A percentile compares a stretch with the other conserved stretches of the same genome.
These are phyloP conservation scores for Cytospora leucostoma DNA, from an alignment of 2,329 filamentous ascomycete genomes.

Conservation along the genomic window DNA sequence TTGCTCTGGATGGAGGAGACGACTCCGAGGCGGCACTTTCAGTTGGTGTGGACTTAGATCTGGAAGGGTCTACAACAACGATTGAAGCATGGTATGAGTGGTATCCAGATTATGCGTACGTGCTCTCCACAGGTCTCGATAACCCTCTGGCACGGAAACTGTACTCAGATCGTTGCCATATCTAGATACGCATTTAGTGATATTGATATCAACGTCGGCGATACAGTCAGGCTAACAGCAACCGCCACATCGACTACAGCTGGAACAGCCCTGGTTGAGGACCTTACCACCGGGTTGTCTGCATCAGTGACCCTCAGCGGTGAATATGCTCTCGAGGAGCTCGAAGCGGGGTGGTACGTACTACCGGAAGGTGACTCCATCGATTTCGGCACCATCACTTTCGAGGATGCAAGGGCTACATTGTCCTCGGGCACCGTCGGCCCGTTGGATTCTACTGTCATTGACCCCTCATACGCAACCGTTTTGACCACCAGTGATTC, in stretches of 20 bases:
- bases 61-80: too few relatives aligned
- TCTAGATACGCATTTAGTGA: not conserved
- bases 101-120: not conserved
- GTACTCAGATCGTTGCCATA: not conserved
- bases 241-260: not conserved
- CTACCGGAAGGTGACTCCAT: not conserved
- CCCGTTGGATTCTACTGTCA: not conserved
- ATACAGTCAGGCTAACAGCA: not conserved
- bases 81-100: not conserved
- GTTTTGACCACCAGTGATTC: not conserved
- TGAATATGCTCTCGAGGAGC: not conserved
- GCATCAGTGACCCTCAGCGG: not conserved
- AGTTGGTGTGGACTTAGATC: not conserved
- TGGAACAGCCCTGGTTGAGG: not conserved
- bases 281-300: not conserved
- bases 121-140: not conserved
- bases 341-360: not conserved
- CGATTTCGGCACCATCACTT: not conserved
- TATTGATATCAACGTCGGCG: not conserved
- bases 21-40: not conserved
- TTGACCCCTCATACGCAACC: not conserved
- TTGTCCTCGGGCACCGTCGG: not conserved
- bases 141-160: too few relatives aligned
- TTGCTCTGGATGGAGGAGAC: not conserved
- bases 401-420: not conserved